Evolutionary conservation across 192 early-diverging fungal species (phyloP), one percentile per base, ranked within the genome.

Genomic region (Obelidium mucronatum): DNA sequence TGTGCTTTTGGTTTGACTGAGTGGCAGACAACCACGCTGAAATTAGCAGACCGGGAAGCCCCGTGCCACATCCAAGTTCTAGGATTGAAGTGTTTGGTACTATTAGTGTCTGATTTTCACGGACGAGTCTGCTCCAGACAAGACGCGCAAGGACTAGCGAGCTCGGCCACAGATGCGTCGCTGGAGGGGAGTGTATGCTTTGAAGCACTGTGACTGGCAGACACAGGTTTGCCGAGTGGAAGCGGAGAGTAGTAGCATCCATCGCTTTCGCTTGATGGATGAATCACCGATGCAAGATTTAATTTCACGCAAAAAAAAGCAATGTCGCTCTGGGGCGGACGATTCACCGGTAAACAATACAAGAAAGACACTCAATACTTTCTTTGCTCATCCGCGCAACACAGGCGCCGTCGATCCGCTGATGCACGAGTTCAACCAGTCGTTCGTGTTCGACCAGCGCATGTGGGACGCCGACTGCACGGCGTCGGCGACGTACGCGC

Each of bases 371-470:
- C 24, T 36, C 54, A 31, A 17, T 71, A 11, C 40, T 42, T 35
- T n/a, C 65, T 40, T 68, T 28, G 28, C 8, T 13, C 56, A 77
- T 75, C 76, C 30, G n/a, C 74, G 78, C 22, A 81, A 81, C 55
- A 90, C 93, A 3, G 97, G 95, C 51, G 92, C 89, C 51, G 93
- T 89, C 53, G 97, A 99, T 85, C 96, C 97, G 22, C 80, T 98
- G 11, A 99, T 99, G 97, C 93, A 97, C 63, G 88, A 86, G 53
- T 98, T 99, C 86, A 99, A 99, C 80, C 94, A 91, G 72, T 97
- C 96, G 1, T 93, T 99, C 64, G 85, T 88, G 66, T 99, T 96
- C 83, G 97, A 99, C 80, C 88, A 89, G 24, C 94, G 94, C 8
- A 95, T 99, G 93, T 92, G 90, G 81, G 86, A 90, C 34, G 97